A percentile compares a stretch with the other conserved stretches of the same genome.
Evolutionary conservation across 768 basidiomycete species (phyloP).

Genomic region (Cyathus striatus): DNA sequence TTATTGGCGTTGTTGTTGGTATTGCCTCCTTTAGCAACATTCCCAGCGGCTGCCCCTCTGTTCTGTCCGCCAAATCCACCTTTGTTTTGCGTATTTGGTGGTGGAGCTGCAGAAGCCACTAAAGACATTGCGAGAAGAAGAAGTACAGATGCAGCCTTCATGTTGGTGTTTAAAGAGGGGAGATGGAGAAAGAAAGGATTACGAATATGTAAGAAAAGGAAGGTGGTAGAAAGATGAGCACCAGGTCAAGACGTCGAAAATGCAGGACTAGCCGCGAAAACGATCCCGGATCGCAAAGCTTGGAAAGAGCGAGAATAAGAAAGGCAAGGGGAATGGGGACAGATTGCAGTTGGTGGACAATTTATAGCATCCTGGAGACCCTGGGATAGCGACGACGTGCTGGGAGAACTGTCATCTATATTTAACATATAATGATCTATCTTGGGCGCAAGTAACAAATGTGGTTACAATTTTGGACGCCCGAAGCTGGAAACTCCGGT

Average conservation of each 20-base stretch:
- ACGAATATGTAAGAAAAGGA: constrained; percentile 13
- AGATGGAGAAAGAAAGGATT: constrained; percentile 12
- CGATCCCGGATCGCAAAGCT: constrained; percentile 23
- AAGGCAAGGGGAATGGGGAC: constrained; percentile 6
- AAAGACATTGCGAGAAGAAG: constrained; percentile 22
- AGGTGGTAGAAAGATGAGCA: constrained; percentile 9
- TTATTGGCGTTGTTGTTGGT: too few species aligned
- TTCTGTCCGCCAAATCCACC: constrained; percentile 5
- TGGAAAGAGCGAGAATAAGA: constrained; percentile 8
- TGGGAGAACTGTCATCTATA: too few species aligned
- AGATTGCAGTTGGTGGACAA: too few species aligned
- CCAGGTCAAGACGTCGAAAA: background rate
- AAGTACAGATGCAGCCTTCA: constrained; percentile 24
- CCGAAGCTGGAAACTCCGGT: too few species aligned
- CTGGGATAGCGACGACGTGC: too few species aligned
- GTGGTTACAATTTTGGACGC: too few species aligned
- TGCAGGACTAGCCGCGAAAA: constrained; percentile 22
- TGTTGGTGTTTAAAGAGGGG: constrained; percentile 14
- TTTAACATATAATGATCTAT: too few species aligned
- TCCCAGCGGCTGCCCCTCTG: constrained; percentile 1
- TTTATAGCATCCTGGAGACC: too few species aligned
- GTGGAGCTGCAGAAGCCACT: constrained; percentile 18
- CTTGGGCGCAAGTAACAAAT: too few species aligned
- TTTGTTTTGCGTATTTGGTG: constrained; percentile 10
- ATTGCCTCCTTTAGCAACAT: constrained; percentile 2